Conservation (phyloP, 2,329 filamentous ascomycete genomes). For the Aspergillus viridinutans region DNA sequence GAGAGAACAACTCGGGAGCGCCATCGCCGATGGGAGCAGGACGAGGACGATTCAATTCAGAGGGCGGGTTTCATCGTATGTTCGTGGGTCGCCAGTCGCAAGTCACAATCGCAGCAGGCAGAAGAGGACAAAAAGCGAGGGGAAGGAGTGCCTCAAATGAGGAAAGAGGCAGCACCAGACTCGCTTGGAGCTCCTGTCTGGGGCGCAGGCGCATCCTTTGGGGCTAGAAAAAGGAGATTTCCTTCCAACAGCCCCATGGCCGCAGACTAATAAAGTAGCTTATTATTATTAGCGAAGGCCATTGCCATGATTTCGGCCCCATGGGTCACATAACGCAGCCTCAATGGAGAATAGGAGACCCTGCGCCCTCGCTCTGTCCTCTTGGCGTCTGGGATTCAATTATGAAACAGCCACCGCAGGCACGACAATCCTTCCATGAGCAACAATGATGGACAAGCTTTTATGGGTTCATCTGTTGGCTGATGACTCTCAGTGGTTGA, state of each 20-base stretch:
- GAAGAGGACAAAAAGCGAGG: background rate
- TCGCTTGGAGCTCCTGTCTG: background rate
- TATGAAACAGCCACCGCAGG: background rate
- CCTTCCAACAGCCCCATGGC: background rate
- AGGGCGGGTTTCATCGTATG: background rate
- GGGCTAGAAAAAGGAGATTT: background rate
- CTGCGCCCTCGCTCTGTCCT: background rate
- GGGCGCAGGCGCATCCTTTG: background rate
- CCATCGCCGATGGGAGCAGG: slow-evolving; percentile 12
- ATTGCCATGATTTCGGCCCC: background rate
- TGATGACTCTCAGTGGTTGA: background rate
- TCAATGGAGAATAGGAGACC: background rate
- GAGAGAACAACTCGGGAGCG: background rate
- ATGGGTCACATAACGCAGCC: background rate
- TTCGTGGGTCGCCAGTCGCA: background rate
- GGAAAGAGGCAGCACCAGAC: background rate
- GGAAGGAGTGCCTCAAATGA: background rate
- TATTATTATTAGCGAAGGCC: background rate
- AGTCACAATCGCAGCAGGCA: background rate
- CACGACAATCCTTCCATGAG: background rate
- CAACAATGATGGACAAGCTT: background rate
- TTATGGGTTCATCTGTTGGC: background rate
- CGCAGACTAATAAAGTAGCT: background rate
- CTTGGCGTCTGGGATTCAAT: background rate
- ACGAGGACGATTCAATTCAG: background rate